A percentile compares a stretch with the other conserved stretches of the same genome.
Evolutionary conservation across 495 filamentous ascomycete genomes (phyloP).

Genomic region (Aspergillus carlsbadensis): DNA sequence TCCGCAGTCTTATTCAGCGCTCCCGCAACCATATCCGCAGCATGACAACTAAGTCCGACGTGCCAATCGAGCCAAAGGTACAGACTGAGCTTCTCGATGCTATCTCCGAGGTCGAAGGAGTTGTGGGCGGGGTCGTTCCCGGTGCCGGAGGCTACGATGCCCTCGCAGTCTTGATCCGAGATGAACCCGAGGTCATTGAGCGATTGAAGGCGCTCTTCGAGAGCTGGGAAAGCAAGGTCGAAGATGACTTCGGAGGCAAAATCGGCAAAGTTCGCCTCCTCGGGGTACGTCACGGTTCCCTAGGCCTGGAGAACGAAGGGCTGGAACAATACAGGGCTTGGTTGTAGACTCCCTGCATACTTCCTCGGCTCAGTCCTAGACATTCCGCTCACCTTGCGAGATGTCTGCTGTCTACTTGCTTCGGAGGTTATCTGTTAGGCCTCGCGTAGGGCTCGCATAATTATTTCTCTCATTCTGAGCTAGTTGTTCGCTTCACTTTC

Average conservation of each 20-base stretch:
- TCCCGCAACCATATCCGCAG: slow-evolving; percentile 64
- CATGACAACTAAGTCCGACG: slow-evolving; percentile 71
- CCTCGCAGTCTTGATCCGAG: slow-evolving; percentile 72
- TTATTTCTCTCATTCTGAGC: no score
- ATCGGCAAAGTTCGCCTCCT: slow-evolving; percentile 74
- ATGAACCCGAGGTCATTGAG: slow-evolving; percentile 66
- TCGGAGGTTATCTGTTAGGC: no score
- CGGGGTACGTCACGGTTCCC: slow-evolving; percentile 81
- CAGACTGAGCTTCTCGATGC: slow-evolving; percentile 85
- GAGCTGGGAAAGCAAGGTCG: slow-evolving; percentile 57
- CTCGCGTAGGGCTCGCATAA: no score
- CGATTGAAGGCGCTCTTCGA: slow-evolving; percentile 61
- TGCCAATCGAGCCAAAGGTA: slow-evolving; percentile 86
- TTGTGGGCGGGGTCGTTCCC: slow-evolving; percentile 88
- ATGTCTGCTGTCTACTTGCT: no score
- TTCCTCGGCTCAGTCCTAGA: no score
- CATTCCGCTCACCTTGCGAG: no score
- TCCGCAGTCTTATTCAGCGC: slow-evolving; percentile 43
- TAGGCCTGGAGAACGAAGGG: slow-evolving; percentile 72
- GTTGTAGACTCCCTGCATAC: slow-evolving; percentile 28
- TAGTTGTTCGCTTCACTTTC: no score
- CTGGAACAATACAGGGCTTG: slow-evolving; percentile 62
- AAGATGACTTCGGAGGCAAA: slow-evolving; percentile 54
- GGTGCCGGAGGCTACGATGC: slow-evolving; percentile 96
- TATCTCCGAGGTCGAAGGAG: slow-evolving; percentile 67